Conservation (phyloP, 768 basidiomycete genomes). For the Lanmaoa pseudosensibilis region DNA sequence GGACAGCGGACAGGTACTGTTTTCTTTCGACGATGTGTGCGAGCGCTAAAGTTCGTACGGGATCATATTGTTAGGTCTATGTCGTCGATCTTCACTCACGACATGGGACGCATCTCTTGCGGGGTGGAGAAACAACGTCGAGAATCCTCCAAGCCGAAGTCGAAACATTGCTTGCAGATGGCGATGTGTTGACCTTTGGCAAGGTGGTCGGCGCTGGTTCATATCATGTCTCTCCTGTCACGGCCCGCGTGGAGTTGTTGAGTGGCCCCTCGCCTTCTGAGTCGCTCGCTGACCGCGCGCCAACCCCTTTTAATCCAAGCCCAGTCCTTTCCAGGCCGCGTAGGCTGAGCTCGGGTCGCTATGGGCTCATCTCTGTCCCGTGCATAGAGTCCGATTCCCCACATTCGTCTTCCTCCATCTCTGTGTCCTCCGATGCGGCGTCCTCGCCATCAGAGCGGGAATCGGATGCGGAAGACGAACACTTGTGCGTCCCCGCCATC, state of each 20-base stretch:
- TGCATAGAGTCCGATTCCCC: constrained; percentile 28
- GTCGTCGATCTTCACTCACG: constrained; percentile 71
- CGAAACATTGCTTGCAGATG: constrained; percentile 58
- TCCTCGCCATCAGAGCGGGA: constrained; percentile 37
- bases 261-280: constrained; percentile 10
- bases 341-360: constrained; percentile 55
- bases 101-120: constrained; percentile 71
- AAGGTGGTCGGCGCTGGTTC: constrained; percentile 68
- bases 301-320: constrained; percentile 27
- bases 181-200: constrained; percentile 75
- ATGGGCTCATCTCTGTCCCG: constrained; percentile 49
- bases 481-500: constrained; percentile 12
- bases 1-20: constrained; percentile 63
- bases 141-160: constrained; percentile 54
- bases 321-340: constrained; percentile 27
- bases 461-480: constrained; percentile 58
- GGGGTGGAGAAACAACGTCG: constrained; percentile 48
- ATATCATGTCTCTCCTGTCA: constrained; percentile 61
- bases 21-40: constrained; percentile 11
- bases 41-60: constrained; percentile 16
- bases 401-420: constrained; percentile 41
- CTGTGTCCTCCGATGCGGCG: constrained; percentile 38
- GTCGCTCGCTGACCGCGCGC: constrained; percentile 17
- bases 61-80: constrained; percentile 49
- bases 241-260: constrained; percentile 58